These are phyloP conservation scores for Leptographium flavum DNA, from an alignment of 2,329 filamentous ascomycete genomes.

Conservation along the genomic window DNA sequence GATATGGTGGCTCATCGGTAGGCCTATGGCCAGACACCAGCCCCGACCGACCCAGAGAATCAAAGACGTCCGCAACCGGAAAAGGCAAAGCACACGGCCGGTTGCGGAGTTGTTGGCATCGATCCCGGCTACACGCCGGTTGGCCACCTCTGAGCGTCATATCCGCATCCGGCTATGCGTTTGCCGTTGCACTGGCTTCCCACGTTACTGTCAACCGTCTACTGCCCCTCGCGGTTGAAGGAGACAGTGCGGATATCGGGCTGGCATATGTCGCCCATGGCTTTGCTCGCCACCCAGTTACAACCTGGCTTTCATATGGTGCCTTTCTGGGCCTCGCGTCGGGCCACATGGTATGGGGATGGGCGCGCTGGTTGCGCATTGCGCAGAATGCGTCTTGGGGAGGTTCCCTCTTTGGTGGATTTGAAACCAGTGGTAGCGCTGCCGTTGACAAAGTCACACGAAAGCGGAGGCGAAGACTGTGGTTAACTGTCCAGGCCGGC, in stretches of 20 bases:
- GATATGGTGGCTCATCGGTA: constrained; percentile 59
- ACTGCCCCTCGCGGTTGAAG: constrained; percentile 62
- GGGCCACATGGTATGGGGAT: constrained; percentile 73
- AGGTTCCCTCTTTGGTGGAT: constrained; percentile 16
- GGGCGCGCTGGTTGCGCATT: constrained; percentile 64
- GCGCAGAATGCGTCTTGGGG: constrained; percentile 41
- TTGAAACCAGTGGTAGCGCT: constrained; percentile 21
- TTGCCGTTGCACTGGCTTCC: constrained; percentile 49
- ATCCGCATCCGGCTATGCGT: constrained; percentile 56
- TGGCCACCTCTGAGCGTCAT: constrained; percentile 65
- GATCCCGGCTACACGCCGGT: constrained; percentile 15
- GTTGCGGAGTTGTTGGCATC: constrained; percentile 4
- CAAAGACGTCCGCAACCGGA: not conserved
- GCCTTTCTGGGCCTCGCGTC: constrained; percentile 53
- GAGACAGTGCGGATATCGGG: constrained; percentile 74
- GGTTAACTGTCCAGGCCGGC: constrained; percentile 57
- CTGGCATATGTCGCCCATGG: constrained; percentile 75
- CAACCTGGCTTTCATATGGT: constrained; percentile 56
- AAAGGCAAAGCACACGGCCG: constrained; percentile 13
- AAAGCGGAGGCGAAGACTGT: constrained; percentile 41
- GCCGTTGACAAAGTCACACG: constrained; percentile 28
- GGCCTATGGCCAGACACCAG: constrained; percentile 25
- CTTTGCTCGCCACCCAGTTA: constrained; percentile 54
- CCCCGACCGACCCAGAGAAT: not conserved
- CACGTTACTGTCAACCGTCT: constrained; percentile 66